Evolutionary conservation across 305 asterid genomes (phyloP).

Genomic region (Solanum aculeatissimum): DNA sequence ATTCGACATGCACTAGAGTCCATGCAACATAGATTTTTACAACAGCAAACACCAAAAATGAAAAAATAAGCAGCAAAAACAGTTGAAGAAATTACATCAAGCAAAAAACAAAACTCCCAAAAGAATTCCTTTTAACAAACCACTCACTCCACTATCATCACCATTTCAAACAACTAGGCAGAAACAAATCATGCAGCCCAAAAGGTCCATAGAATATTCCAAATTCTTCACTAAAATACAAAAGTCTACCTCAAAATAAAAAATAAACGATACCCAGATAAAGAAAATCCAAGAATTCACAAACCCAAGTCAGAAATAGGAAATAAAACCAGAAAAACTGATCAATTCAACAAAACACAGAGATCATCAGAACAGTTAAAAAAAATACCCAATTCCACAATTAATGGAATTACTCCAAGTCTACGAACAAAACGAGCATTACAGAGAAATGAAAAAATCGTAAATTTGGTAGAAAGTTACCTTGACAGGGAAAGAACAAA

Average conservation of each 20-base stretch:
- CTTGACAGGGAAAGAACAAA: background rate
- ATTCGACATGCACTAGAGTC: too few relatives aligned
- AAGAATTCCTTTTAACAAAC: background rate
- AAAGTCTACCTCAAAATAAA: background rate
- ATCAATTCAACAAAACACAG: background rate
- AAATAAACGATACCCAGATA: background rate
- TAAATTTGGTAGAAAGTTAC: background rate
- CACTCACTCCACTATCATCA: background rate
- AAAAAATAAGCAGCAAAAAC: background rate
- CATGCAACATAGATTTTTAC: too few relatives aligned
- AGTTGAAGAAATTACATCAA: background rate
- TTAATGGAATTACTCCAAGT: background rate
- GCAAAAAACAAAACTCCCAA: background rate
- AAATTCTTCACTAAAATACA: background rate
- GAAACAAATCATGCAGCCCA: background rate
- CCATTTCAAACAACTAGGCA: background rate
- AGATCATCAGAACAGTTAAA: background rate
- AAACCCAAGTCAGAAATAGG: background rate
- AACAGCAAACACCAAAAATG: background rate
- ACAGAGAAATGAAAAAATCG: background rate
- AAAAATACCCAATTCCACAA: background rate
- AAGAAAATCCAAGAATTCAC: background rate
- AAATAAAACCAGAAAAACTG: background rate
- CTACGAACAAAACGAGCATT: background rate
- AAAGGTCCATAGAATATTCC: background rate